A percentile compares a stretch with the other conserved stretches of the same genome.
These are phyloP conservation scores for Aspergillus tamarii DNA, from an alignment of 2,329 filamentous ascomycete species.

Conservation along the genomic window DNA sequence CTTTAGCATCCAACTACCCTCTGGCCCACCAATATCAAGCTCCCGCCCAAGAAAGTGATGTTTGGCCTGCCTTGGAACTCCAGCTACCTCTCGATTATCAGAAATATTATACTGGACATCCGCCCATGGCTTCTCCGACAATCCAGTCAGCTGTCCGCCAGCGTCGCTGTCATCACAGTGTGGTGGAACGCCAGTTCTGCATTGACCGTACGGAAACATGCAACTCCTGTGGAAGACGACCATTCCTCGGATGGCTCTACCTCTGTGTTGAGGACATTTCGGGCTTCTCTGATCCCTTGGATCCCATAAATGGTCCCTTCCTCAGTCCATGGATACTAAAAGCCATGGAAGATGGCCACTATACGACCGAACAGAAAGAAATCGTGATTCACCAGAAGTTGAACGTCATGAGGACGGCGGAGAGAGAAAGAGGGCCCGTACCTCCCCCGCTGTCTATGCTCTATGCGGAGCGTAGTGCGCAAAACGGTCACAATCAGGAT, in stretches of 20 bases:
- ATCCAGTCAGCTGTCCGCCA: neutral
- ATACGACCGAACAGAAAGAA: conserved; percentile 46
- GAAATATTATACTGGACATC: neutral
- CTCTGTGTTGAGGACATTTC: conserved; percentile 69
- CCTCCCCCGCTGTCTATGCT: conserved; percentile 1
- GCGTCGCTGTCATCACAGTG: conserved; percentile 54
- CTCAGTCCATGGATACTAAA: conserved; percentile 46
- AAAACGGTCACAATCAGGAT: neutral
- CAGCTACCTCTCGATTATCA: neutral
- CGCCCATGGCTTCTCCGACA: neutral
- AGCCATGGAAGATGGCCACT: conserved; percentile 47
- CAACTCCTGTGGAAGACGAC: conserved; percentile 58
- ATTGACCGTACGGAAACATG: conserved; percentile 57
- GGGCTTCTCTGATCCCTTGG: conserved; percentile 36
- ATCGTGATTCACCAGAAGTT: conserved; percentile 47
- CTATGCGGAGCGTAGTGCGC: conserved; percentile 8
- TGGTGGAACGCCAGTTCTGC: conserved; percentile 65
- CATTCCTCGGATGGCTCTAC: conserved; percentile 72
- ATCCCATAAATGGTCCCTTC: conserved; percentile 16
- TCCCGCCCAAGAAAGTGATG: neutral
- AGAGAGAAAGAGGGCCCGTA: conserved; percentile 16
- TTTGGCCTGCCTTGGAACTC: no score
- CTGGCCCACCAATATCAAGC: neutral
- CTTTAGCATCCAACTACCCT: neutral
- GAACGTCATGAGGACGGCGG: conserved; percentile 29